A percentile compares a stretch with the other conserved stretches of the same genome.
Conservation (phyloP, 1,284 basidiomycete genomes). For the Ceratobasidium sp. region DNA sequence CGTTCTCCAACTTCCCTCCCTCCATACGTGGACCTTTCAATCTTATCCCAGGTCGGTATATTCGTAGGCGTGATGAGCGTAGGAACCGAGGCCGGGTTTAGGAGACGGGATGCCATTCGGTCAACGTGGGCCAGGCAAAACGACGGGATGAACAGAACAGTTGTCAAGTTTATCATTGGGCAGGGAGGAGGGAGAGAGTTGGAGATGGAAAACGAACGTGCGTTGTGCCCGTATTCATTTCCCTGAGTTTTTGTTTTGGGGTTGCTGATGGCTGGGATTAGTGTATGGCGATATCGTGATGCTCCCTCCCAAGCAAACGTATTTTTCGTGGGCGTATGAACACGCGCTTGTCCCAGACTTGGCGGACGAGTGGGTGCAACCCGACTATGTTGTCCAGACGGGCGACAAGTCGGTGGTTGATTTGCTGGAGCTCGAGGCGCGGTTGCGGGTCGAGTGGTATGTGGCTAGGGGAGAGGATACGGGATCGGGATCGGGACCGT, state of each 20-base stretch:
- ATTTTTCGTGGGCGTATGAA: constrained; percentile 90
- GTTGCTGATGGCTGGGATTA: constrained; percentile 56
- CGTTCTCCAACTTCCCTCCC: constrained; percentile 60
- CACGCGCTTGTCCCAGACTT: constrained; percentile 86
- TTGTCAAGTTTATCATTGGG: constrained; percentile 93
- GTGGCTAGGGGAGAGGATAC: constrained; percentile 6
- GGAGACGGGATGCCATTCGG: constrained; percentile 89
- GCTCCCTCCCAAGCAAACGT: constrained; percentile 87
- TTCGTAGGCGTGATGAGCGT: constrained; percentile 92
- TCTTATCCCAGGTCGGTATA: constrained; percentile 87
- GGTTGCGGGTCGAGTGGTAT: constrained; percentile 27
- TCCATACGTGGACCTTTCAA: constrained; percentile 70
- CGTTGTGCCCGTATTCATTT: constrained; percentile 57
- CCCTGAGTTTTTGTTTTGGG: constrained; percentile 58
- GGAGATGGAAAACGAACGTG: constrained; percentile 91
- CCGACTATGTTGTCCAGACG: constrained; percentile 90
- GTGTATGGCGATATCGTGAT: constrained; percentile 92
- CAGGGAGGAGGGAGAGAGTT: constrained; percentile 80
- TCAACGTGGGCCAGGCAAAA: constrained; percentile 90
- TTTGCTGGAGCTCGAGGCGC: constrained; percentile 60
- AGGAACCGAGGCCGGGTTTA: constrained; percentile 80
- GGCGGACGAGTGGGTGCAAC: constrained; percentile 73
- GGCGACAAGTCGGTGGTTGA: constrained; percentile 95
- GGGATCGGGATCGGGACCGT: constrained; percentile 69
- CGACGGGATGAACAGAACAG: constrained; percentile 74